Percentiles rank a stretch among this genome's conserved stretches.
Evolutionary conservation across 2,329 filamentous ascomycete species (phyloP).

Genomic region (Coniosporium tulheliwenetii): DNA sequence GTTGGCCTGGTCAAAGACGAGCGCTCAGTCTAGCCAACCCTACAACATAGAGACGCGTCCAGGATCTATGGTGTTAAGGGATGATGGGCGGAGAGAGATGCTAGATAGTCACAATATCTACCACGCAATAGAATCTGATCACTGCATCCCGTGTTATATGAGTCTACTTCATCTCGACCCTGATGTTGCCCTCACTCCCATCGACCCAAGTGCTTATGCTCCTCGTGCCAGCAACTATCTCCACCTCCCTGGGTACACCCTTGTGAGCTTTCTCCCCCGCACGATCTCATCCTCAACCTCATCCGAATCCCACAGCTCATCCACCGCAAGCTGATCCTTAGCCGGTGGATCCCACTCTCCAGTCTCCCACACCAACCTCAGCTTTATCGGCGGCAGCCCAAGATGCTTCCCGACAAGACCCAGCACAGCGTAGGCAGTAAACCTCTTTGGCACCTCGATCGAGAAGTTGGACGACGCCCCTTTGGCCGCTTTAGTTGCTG

Average conservation of each 20-base stretch:
- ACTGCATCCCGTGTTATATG: too few relatives aligned
- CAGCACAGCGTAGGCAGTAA: constrained; percentile 69
- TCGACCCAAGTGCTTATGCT: constrained; percentile 76
- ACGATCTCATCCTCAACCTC: constrained; percentile 20
- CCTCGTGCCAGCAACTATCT: constrained; percentile 64
- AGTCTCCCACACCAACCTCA: constrained; percentile 72
- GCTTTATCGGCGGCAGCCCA: constrained; percentile 42
- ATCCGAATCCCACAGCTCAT: constrained; percentile 33
- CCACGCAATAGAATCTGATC: too few relatives aligned
- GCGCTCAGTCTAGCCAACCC: too few relatives aligned
- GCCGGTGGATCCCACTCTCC: constrained; percentile 72
- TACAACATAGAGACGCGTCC: too few relatives aligned
- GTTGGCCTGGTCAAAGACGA: too few relatives aligned
- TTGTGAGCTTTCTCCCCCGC: constrained; percentile 20
- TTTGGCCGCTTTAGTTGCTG: constrained; percentile 6
- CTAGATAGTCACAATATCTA: too few relatives aligned
- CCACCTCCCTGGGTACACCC: constrained; percentile 65
- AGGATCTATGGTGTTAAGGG: too few relatives aligned
- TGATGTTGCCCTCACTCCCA: constrained; percentile 50
- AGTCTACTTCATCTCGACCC: constrained; percentile 40
- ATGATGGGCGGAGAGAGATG: too few relatives aligned
- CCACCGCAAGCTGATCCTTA: constrained; percentile 43
- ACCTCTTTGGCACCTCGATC: constrained; percentile 52
- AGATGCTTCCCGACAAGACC: constrained; percentile 63
- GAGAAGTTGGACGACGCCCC: constrained; percentile 7